These are phyloP conservation scores for Candida sithepensis DNA, from an alignment of 805 yeast species.

Conservation along the genomic window DNA sequence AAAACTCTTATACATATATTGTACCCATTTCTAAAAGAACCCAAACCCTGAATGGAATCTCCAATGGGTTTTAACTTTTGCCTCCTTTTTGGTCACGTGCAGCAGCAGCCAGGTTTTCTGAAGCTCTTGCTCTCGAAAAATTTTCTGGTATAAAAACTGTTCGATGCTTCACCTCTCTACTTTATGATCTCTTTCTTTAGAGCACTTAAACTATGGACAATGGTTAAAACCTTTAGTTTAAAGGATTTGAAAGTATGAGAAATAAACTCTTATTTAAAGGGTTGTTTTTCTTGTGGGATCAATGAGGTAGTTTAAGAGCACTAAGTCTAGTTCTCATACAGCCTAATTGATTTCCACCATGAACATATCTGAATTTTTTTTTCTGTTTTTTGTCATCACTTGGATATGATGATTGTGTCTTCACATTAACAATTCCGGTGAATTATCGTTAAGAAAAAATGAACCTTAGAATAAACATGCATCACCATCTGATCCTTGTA, in stretches of 20 bases:
- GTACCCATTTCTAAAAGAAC: no score
- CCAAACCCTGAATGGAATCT: not conserved
- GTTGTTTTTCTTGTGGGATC: not conserved
- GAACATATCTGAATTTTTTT: not conserved
- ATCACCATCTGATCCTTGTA: slow-evolving; percentile 83
- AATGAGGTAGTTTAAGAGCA: not conserved
- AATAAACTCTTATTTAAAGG: no score
- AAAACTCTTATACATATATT: no score
- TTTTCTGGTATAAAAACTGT: no score
- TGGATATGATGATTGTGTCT: slow-evolving; percentile 35
- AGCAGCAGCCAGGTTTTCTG: no score
- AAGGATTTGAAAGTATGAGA: no score
- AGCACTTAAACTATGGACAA: no score
- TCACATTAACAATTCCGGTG: slow-evolving; percentile 33
- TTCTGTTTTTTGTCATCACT: slow-evolving; percentile 1
- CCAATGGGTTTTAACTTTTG: not conserved
- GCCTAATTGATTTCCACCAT: not conserved
- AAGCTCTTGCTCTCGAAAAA: no score
- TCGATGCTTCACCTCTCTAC: no score
- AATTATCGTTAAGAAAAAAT: slow-evolving; percentile 32
- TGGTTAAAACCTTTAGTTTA: no score
- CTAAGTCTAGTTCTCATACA: slow-evolving; percentile 3
- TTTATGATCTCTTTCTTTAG: no score
- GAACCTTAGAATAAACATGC: slow-evolving; percentile 89
- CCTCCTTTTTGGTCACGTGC: not conserved